Evolutionary conservation across 257 asterid species (phyloP).

Genomic region (Petunia secreta): DNA sequence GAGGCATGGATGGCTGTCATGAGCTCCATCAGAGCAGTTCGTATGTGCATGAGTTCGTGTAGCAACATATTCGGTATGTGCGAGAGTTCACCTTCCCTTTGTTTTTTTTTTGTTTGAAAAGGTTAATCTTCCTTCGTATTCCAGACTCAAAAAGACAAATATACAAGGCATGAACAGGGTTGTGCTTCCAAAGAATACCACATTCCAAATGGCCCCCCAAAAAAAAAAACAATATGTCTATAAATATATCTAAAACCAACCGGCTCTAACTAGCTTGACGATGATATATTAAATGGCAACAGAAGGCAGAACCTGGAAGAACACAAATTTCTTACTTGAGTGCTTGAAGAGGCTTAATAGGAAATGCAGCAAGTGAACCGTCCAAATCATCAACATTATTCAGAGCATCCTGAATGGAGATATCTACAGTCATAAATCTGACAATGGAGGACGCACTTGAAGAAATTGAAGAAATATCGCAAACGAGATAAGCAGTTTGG

Average conservation of each 20-base stretch:
- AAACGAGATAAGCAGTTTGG: slow-evolving; percentile 25
- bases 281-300: slow-evolving; percentile 6
- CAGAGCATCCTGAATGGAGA: slow-evolving; percentile 60
- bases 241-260: neutral
- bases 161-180: slow-evolving; percentile 12
- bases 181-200: neutral
- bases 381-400: slow-evolving; percentile 68
- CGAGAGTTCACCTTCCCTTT: too few relatives aligned
- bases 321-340: slow-evolving; percentile 61
- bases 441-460: slow-evolving; percentile 11
- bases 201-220: neutral
- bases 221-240: neutral
- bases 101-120: too few relatives aligned
- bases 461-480: neutral
- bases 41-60: neutral
- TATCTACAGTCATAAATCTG: slow-evolving; percentile 10
- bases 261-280: neutral
- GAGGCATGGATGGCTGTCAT: neutral
- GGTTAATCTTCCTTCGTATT: neutral
- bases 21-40: neutral
- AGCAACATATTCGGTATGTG: too few relatives aligned
- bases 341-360: slow-evolving; percentile 90
- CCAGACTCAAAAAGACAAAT: neutral
- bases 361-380: slow-evolving; percentile 82
- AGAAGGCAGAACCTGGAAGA: slow-evolving; percentile 7